A percentile compares a stretch with the other conserved stretches of the same genome.
These are phyloP conservation scores for Saccharomyces uvarum DNA, from an alignment of 1,139 yeast genomes.

Conservation along the genomic window DNA sequence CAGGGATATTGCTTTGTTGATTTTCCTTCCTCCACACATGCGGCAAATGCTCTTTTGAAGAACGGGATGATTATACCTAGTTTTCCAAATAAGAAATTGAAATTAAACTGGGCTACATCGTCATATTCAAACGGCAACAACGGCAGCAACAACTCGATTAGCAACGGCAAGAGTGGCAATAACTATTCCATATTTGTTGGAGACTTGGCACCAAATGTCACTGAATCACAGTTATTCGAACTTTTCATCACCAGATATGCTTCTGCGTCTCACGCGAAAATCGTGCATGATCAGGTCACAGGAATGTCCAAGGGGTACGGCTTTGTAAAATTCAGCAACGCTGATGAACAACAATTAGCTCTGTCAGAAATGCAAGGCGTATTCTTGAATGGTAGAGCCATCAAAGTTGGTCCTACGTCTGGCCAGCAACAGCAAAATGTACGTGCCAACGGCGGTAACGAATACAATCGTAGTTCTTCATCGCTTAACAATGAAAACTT, in stretches of 20 bases:
- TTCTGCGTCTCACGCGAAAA: constrained; percentile 59
- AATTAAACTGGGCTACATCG: constrained; percentile 70
- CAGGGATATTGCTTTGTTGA: constrained; percentile 73
- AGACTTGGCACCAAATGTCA: constrained; percentile 64
- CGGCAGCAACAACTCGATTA: constrained; percentile 30
- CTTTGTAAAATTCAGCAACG: constrained; percentile 61
- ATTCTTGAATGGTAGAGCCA: constrained; percentile 66
- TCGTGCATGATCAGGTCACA: constrained; percentile 67
- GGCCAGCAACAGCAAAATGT: constrained; percentile 1
- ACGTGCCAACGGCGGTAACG: neutral
- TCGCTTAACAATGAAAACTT: constrained; percentile 1
- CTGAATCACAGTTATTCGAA: constrained; percentile 61
- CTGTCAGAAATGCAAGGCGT: constrained; percentile 67
- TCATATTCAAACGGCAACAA: constrained; percentile 41
- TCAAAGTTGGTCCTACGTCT: constrained; percentile 65
- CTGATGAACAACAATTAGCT: constrained; percentile 56
- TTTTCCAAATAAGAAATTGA: constrained; percentile 48
- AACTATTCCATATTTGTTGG: constrained; percentile 72
- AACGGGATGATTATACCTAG: constrained; percentile 62
- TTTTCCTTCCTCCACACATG: constrained; percentile 55
- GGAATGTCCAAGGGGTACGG: constrained; percentile 74
- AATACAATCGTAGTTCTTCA: neutral
- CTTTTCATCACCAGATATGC: constrained; percentile 57
- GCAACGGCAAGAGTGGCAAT: constrained; percentile 3
- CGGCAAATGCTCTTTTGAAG: constrained; percentile 54